phyloP scores from a whole-genome alignment of 2,329 filamentous ascomycete genomes.

The Trichophyton equinum region DNA sequence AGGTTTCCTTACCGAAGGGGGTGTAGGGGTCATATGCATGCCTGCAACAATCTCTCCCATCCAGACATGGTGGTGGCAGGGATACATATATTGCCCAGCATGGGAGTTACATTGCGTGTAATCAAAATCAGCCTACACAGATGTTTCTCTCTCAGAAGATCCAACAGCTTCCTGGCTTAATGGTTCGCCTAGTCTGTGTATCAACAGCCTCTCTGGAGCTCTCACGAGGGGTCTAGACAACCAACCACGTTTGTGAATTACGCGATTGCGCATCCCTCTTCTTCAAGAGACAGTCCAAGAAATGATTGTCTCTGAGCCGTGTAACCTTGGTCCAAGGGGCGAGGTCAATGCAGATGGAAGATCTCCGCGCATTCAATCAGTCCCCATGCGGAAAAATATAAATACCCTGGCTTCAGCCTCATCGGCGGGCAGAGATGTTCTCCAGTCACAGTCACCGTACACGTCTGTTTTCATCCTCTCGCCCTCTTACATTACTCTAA shows the following conservation, averaged over 20 bases:
- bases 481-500: background rate
- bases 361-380: background rate
- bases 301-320: background rate
- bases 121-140: background rate
- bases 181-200: slow-evolving; percentile 2
- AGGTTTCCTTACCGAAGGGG: background rate
- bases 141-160: background rate
- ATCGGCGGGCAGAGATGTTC: background rate
- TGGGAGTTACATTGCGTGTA: background rate
- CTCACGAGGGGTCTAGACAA: background rate
- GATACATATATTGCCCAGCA: background rate
- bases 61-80: background rate
- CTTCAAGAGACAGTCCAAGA: background rate
- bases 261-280: background rate
- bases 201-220: background rate
- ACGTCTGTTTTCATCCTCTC: background rate
- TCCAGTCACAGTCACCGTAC: background rate
- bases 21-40: background rate
- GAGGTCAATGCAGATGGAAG: background rate
- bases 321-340: background rate
- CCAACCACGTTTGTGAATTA: slow-evolving; percentile 2
- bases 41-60: background rate
- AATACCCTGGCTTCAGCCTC: background rate
- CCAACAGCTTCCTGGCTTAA: background rate
- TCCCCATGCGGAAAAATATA: background rate